Conservation (phyloP, 805 yeast species). For the Nakazawaea holstii region DNA sequence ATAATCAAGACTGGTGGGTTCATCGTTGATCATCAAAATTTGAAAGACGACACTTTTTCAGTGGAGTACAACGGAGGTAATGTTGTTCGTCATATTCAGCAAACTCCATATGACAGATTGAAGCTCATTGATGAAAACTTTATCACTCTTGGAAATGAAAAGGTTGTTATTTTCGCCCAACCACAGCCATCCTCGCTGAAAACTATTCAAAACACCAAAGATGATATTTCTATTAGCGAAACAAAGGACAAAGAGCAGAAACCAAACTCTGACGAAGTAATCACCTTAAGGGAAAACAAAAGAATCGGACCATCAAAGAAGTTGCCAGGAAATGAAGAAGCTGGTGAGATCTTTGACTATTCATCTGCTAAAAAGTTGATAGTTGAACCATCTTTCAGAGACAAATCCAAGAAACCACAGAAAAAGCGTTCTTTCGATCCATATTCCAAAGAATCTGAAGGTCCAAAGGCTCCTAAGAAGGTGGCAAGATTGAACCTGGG, state of each 20-base stretch:
- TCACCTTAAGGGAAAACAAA: conserved; percentile 25
- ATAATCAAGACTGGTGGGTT: too few species aligned
- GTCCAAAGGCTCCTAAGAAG: conserved; percentile 51
- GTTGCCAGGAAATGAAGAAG: conserved; percentile 20
- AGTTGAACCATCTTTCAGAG: conserved; percentile 5
- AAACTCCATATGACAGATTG: background rate
- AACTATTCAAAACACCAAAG: too few species aligned
- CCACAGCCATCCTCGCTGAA: too few species aligned
- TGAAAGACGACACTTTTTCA: conserved; percentile 1
- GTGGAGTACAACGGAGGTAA: conserved; percentile 6
- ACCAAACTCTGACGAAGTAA: conserved; percentile 24
- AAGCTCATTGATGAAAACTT: conserved; percentile 3
- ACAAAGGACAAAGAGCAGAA: too few species aligned
- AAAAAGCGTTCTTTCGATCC: conserved; percentile 13
- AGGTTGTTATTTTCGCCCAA: background rate
- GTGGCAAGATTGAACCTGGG: conserved; percentile 23
- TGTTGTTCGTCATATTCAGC: conserved; percentile 3
- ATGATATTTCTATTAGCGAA: too few species aligned
- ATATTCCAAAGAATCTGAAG: conserved; percentile 30
- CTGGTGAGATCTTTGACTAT: conserved; percentile 15
- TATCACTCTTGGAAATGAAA: background rate
- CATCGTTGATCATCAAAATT: too few species aligned
- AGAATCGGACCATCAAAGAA: conserved; percentile 15
- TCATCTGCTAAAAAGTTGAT: conserved; percentile 18
- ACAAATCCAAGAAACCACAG: background rate